phyloP scores from a whole-genome alignment of 352 stramenopile species.

The Globisporangium emineosum region DNA sequence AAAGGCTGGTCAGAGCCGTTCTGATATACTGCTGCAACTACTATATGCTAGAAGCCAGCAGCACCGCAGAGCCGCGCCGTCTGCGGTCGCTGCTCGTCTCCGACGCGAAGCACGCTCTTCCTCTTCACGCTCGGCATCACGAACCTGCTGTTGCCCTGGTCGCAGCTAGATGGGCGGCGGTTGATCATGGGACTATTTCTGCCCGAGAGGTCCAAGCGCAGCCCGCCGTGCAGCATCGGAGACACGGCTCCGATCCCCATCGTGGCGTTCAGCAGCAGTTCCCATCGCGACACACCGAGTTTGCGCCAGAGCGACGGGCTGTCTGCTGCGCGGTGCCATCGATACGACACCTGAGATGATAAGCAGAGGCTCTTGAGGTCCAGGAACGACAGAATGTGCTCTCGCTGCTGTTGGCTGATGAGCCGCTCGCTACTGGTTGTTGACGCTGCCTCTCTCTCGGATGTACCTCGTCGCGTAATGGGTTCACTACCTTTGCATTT shows the following conservation, averaged over 20 bases:
- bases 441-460: neutral
- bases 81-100: slow-evolving; percentile 11
- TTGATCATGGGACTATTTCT: neutral
- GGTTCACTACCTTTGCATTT: neutral
- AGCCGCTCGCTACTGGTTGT: slow-evolving; percentile 18
- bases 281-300: slow-evolving; percentile 70
- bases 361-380: slow-evolving; percentile 58
- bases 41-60: neutral
- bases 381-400: slow-evolving; percentile 61
- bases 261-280: slow-evolving; percentile 48
- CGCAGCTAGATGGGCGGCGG: slow-evolving; percentile 29
- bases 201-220: slow-evolving; percentile 18
- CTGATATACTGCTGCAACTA: neutral
- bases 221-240: slow-evolving; percentile 31
- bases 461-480: neutral
- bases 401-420: slow-evolving; percentile 48
- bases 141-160: slow-evolving; percentile 20
- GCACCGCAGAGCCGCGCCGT: slow-evolving; percentile 6
- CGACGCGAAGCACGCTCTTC: neutral
- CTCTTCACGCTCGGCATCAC: slow-evolving; percentile 7
- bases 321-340: slow-evolving; percentile 73
- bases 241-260: slow-evolving; percentile 50
- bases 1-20: neutral
- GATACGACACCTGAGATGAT: slow-evolving; percentile 57
- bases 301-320: slow-evolving; percentile 55